Base-by-base conservation (phyloP, 1,139 yeast species). In the Taphrina flavorubra region DNA sequence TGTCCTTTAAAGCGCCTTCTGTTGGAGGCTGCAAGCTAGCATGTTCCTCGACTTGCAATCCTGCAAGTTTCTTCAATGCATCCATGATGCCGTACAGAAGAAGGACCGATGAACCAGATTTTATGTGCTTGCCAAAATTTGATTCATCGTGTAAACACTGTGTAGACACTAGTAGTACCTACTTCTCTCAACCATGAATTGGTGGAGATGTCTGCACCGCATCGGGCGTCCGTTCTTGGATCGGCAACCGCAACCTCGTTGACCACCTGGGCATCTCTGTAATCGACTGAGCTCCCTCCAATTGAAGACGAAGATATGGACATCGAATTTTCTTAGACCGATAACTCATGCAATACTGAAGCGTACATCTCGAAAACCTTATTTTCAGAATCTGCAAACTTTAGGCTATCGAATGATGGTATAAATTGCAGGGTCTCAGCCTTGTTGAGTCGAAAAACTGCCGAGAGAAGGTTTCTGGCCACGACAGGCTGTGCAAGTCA, bases 21-120 rank as follows among this genome's bases (percentile, higher is more conserved):
- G 58, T 20, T 3, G 68, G 68, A 6, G 63, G 68, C 16, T 31
- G 53, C 25, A 16, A 25, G 31, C 36, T n/a, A 14, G 25, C 20
- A 18, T 25, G 40, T 8, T 44, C 53, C 4, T 14, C 14, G 42
- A 42, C 25, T 39, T 58, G 31, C 11, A 58, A 20, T 5, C 62
- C 62, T 8, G 39, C 60, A 14, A 56, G 11, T 49, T 56, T 37
- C 49, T 56, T 56, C 16, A 56, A n/a, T 1, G 14, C 39, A 5
- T 56, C 60, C 60, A 56, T 56, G 7, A 49, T 13, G n/a, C 18
- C 42, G 11, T 39, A 14, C 14, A 6, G 42, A 11, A 10, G 11
- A 7, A 39, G 14, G 6, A 14, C 2, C 14, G 14, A 39, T 14
- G 11, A 10, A 3, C 1, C 11, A 39, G 42, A 11, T 3, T 39